Base-by-base conservation (phyloP, 371 early-diverging fungal species). In the Apophysomyces sp. region DNA sequence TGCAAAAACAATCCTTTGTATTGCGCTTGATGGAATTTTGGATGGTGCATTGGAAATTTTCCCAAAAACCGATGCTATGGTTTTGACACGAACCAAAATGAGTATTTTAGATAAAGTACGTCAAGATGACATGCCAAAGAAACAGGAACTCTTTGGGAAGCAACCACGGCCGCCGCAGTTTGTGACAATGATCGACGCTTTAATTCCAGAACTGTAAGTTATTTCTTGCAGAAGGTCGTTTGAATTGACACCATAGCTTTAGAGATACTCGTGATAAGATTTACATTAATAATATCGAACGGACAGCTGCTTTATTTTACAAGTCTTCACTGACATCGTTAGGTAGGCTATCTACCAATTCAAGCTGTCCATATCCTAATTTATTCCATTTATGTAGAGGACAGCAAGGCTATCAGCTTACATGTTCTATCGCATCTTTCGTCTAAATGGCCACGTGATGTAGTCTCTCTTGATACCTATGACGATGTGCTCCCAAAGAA, bases 21-120 rank as follows among this genome's bases (percentile, higher is more conserved):
- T 59, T 11, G 63, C 69, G 4, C 52, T 72, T 1, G 80, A 79
- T 31, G 40, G 58, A 13, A 71, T 79, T 15, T 37, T 72, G 13
- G 71, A 65, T n/a, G 80, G 80, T 15, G 77, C 71, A 0, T 44
- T 79, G n/a, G 80, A 79, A 24, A 68, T 74, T 1, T 76, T 79
- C 41, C 76, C 73, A 13, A 63, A 56, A 12, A 57, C 66, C 0
- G 71, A 76, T 57, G 32, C 67, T 6, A 61, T 63, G 24, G 57
- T 67, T 1, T 39, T 76, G 24, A 69, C 63, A 12, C 66, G 55
- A 57, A 69, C 72, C n/a, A 64, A 68, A 56, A 44, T 61, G 18
- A 64, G 65, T 36, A 41, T 74, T 16, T 34, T 68, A 2, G 68
- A 67, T 32, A 72, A 67, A 63, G 58, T 73, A 13, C 44, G 58